These are phyloP conservation scores for Apostasia ramifera DNA, from an alignment of 106 monocot genomes.

Conservation along the genomic window DNA sequence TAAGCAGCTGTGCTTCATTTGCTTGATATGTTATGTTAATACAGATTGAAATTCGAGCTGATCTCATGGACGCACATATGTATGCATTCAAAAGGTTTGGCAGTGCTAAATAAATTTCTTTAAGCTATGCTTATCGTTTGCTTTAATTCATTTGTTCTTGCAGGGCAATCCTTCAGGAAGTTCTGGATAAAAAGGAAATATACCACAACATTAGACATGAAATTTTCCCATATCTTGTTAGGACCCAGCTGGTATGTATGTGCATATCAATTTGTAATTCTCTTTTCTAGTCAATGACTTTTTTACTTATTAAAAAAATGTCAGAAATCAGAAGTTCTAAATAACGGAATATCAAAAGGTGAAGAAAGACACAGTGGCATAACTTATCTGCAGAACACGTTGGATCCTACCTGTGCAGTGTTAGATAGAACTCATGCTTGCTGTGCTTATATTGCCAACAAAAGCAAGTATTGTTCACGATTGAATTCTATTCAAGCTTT, in stretches of 20 bases:
- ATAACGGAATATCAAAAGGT: slow-evolving; percentile 19
- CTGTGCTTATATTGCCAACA: slow-evolving; percentile 85
- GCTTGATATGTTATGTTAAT: slow-evolving; percentile 5
- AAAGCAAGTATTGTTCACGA: slow-evolving; percentile 86
- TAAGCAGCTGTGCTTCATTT: neutral
- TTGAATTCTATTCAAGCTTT: slow-evolving; percentile 91
- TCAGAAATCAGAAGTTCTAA: slow-evolving; percentile 71
- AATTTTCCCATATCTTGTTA: slow-evolving; percentile 88
- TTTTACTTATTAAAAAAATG: slow-evolving; percentile 6
- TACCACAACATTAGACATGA: slow-evolving; percentile 90
- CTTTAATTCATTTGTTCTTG: neutral
- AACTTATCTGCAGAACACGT: slow-evolving; percentile 25
- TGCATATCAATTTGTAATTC: slow-evolving; percentile 1
- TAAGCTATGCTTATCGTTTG: neutral
- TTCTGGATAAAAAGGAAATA: slow-evolving; percentile 68
- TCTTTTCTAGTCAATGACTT: slow-evolving; percentile 3
- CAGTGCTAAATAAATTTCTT: neutral
- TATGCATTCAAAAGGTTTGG: slow-evolving; percentile 92
- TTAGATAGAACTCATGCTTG: slow-evolving; percentile 69
- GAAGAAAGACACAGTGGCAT: slow-evolving; percentile 41
- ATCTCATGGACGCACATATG: slow-evolving; percentile 99
- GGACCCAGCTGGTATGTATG: slow-evolving; percentile 77
- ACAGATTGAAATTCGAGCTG: slow-evolving; percentile 95
- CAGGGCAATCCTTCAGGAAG: slow-evolving; percentile 72
- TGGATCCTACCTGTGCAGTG: slow-evolving; percentile 18